phyloP scores from a whole-genome alignment of 1,284 basidiomycete genomes.

The Flammula alnicola region DNA sequence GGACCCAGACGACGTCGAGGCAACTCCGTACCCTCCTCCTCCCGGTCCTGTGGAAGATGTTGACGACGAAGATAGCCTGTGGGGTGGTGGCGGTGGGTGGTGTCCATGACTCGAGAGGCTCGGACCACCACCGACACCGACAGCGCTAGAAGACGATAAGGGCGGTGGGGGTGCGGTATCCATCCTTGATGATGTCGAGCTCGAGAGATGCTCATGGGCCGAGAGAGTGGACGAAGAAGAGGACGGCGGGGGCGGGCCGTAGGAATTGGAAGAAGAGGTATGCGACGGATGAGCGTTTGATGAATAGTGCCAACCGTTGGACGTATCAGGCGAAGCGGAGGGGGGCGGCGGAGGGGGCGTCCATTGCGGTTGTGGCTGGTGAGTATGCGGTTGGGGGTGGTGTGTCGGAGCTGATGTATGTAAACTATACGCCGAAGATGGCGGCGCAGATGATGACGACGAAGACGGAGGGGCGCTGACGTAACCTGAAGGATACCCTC shows the following conservation, averaged over 20 bases:
- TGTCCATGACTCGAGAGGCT: conserved; percentile 14
- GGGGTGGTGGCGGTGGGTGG: conserved; percentile 14
- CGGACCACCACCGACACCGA: conserved; percentile 2
- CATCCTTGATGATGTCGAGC: conserved; percentile 13
- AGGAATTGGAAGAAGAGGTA: conserved; percentile 13
- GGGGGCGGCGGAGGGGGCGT: conserved; percentile 24
- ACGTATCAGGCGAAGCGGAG: conserved; percentile 16
- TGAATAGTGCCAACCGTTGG: conserved; percentile 18
- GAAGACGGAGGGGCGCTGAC: conserved; percentile 11
- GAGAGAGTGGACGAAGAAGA: conserved; percentile 17
- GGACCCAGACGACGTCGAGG: conserved; percentile 10
- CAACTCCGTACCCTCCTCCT: conserved; percentile 3
- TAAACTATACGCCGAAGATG: conserved; percentile 14
- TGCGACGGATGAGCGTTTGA: conserved; percentile 11
- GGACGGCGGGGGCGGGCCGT: conserved; percentile 17
- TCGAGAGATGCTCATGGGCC: conserved; percentile 21
- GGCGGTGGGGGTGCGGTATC: conserved; percentile 13
- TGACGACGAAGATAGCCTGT: conserved; percentile 13
- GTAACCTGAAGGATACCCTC: conserved; percentile 19
- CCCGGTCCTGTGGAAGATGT: neutral
- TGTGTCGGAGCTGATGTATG: conserved; percentile 13
- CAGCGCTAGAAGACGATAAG: conserved; percentile 16
- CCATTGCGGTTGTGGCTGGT: conserved; percentile 18
- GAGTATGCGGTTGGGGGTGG: conserved; percentile 18
- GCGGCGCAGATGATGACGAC: conserved; percentile 12